Evolutionary conservation across 306 rosid species (phyloP).

Genomic region (Parietaria judaica): DNA sequence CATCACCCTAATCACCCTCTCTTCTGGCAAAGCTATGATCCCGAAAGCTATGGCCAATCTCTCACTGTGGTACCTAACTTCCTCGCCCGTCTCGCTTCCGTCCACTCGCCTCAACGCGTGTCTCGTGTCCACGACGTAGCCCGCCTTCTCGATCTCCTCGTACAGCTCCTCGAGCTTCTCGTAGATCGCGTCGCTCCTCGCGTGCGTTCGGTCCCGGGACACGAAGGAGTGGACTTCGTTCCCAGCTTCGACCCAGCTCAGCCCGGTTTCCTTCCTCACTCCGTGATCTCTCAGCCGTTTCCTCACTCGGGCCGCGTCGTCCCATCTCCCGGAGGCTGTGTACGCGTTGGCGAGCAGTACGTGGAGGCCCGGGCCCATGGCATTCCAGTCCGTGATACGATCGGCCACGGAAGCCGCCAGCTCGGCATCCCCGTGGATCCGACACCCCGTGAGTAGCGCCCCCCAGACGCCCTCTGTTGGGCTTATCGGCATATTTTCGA

Average conservation of each 20-base stretch:
- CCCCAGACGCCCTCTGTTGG: slow-evolving; percentile 84
- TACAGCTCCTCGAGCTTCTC: slow-evolving; percentile 68
- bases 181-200: slow-evolving; percentile 51
- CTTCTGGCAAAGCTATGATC: slow-evolving; percentile 49
- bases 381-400: slow-evolving; percentile 40
- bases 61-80: slow-evolving; percentile 75
- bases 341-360: slow-evolving; percentile 72
- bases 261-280: slow-evolving; percentile 72
- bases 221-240: slow-evolving; percentile 70
- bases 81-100: slow-evolving; percentile 56
- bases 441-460: slow-evolving; percentile 77
- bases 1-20: slow-evolving; percentile 78
- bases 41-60: slow-evolving; percentile 83
- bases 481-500: slow-evolving; percentile 57
- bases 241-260: slow-evolving; percentile 91
- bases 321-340: slow-evolving; percentile 79
- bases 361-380: slow-evolving; percentile 52
- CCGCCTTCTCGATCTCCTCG: slow-evolving; percentile 65
- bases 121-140: slow-evolving; percentile 84
- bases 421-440: slow-evolving; percentile 64
- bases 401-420: slow-evolving; percentile 73
- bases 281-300: slow-evolving; percentile 62
- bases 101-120: slow-evolving; percentile 62
- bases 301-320: slow-evolving; percentile 78
- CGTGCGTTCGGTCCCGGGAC: slow-evolving; percentile 59